Base-by-base conservation (phyloP, 2,329 filamentous ascomycete genomes). In the Beauveria caledonica region DNA sequence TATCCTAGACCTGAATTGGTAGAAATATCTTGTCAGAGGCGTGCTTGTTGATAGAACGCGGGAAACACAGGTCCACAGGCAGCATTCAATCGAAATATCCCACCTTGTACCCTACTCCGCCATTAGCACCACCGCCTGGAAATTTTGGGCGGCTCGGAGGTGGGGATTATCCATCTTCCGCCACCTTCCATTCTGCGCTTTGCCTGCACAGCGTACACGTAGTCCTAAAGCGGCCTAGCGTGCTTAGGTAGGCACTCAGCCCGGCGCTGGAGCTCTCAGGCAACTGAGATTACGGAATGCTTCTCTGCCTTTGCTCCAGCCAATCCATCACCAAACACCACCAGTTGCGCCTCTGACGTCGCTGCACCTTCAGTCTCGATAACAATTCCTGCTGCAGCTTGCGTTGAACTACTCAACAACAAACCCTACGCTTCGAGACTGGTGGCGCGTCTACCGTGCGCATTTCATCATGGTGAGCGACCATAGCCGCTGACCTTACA, bases 401-500 rank as follows among this genome's bases (percentile, higher is more conserved):
- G 3, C 19, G 17, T 40, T 49, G 11, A 17, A 17, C 40, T 15
- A 40, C 36, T 23, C 15, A 60, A 42, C 45, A 52, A 33, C 25
- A 13, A 46, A 39, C 40, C 21, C 44, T 54, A 49, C 21, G 51
- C 23, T 36, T 19, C 55, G 21, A 57, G 46, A 59, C 58, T 52
- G 61, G 62, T 60, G 65, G 63, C 63, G 64, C 63, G 64, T 63
- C 59, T 58, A 63, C 62, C 65, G 67, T 61, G 69, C 68, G 70
- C 69, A 68, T 67, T 70, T 64, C 72, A 76, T 66, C 68, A 78
- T 79, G 77, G 77, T 79, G 64, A 69, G 74, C 64, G 62, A 55
- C 56, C 51, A 33, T 52, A 60, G 58, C 53, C 58, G 68, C 62
- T 57, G 48, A 36, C 49, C 19, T 48, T 17, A 15, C 39, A 45